Evolutionary conservation across 2,329 filamentous ascomycete genomes (phyloP).

Genomic region (Ceratocystis huliohia): DNA sequence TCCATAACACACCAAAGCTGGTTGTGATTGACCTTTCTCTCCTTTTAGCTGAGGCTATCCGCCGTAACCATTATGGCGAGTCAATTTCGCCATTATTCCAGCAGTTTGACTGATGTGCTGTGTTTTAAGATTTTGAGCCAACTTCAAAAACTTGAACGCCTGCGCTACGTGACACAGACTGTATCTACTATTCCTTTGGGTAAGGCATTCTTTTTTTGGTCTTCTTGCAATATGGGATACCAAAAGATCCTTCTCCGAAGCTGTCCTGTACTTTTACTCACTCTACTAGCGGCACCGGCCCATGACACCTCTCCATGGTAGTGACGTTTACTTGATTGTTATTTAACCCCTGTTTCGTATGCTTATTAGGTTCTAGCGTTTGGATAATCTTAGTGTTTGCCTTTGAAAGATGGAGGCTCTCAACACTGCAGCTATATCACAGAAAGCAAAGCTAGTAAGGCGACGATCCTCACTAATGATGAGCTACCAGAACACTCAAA

Average conservation of each 20-base stretch:
- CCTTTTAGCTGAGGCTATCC: constrained; percentile 80
- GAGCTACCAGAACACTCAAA: neutral
- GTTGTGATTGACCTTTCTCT: constrained; percentile 80
- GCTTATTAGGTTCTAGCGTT: constrained; percentile 3
- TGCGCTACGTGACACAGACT: neutral
- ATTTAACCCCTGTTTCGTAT: neutral
- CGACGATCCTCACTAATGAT: neutral
- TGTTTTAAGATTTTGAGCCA: neutral
- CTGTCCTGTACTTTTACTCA: neutral
- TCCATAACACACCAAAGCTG: constrained; percentile 63
- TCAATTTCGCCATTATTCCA: constrained; percentile 60
- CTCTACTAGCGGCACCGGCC: neutral
- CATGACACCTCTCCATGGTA: neutral
- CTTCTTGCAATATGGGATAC: neutral
- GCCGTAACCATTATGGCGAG: constrained; percentile 93
- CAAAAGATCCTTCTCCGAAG: neutral
- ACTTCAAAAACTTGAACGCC: neutral
- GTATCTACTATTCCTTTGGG: constrained; percentile 5
- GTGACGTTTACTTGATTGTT: neutral
- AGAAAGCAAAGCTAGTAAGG: neutral
- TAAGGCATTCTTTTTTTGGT: constrained; percentile 8
- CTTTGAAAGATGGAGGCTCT: constrained; percentile 4
- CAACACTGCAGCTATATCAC: neutral
- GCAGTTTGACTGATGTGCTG: constrained; percentile 42
- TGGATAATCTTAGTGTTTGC: constrained; percentile 9